Percentiles rank a stretch among this genome's conserved stretches.
These are phyloP conservation scores for Citrus trifoliata DNA, from an alignment of 345 rosid species.

Conservation along the genomic window DNA sequence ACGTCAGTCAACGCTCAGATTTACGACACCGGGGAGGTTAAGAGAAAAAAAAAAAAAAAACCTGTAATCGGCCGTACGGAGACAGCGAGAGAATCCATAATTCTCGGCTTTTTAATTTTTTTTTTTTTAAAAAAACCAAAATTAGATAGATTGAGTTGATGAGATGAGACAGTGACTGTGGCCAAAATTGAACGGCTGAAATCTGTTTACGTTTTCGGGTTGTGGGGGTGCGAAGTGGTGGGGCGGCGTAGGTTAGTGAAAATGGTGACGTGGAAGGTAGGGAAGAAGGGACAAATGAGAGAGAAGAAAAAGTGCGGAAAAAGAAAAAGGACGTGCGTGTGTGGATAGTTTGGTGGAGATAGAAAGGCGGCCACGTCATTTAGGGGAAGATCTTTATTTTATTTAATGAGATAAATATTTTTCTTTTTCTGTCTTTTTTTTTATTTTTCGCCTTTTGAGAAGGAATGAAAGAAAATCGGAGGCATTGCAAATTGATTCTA, in stretches of 20 bases:
- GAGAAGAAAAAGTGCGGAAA: slow-evolving; percentile 32
- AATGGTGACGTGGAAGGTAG: slow-evolving; percentile 35
- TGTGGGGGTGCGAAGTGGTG: slow-evolving; percentile 16
- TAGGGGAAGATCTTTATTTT: background rate
- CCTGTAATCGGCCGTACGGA: background rate
- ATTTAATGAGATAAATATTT: background rate
- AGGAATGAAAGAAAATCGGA: background rate
- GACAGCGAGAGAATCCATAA: background rate
- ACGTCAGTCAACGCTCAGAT: slow-evolving; percentile 11
- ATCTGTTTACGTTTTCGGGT: background rate
- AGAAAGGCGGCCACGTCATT: slow-evolving; percentile 58
- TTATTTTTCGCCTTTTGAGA: background rate
- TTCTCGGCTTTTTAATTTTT: background rate
- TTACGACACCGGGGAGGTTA: slow-evolving; percentile 14
- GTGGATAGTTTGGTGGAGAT: slow-evolving; percentile 61
- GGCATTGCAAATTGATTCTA: background rate
- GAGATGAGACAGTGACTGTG: background rate
- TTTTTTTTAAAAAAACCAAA: background rate
- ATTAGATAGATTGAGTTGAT: background rate
- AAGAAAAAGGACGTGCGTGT: background rate
- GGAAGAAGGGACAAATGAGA: background rate
- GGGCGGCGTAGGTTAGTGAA: slow-evolving; percentile 14
- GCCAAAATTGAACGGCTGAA: slow-evolving; percentile 20
- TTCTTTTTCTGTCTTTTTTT: no score
- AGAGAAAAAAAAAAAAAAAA: background rate